Conservation (phyloP, 192 early-diverging fungal genomes). For the Coemansia sp. region DNA sequence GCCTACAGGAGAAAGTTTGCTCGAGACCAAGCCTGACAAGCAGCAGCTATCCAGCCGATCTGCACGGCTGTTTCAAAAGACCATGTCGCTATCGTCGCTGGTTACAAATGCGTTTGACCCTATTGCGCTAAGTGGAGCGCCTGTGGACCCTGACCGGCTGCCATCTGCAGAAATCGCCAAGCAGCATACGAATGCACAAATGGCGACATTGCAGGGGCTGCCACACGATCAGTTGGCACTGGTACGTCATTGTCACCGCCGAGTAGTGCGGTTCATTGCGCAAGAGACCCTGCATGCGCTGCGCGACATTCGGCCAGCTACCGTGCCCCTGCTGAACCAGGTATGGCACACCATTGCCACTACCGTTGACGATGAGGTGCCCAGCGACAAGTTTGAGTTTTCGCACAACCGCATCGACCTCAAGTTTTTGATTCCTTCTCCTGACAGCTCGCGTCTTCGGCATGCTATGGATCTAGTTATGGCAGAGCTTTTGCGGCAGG, state of each 20-base stretch:
- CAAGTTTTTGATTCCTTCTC: conserved; percentile 29
- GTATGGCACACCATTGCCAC: conserved; percentile 54
- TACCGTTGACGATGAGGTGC: conserved; percentile 49
- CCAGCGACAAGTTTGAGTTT: conserved; percentile 43
- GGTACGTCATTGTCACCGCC: conserved; percentile 44
- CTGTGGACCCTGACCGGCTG: conserved; percentile 11
- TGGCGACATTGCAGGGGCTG: conserved; percentile 42
- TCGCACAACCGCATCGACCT: conserved; percentile 43
- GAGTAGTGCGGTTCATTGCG: conserved; percentile 45
- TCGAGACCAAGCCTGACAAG: conserved; percentile 33
- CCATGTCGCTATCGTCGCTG: conserved; percentile 49
- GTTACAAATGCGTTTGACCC: conserved; percentile 28
- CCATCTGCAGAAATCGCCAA: conserved; percentile 43
- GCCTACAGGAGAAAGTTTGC: not conserved
- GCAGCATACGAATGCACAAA: conserved; percentile 35
- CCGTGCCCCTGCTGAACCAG: conserved; percentile 39
- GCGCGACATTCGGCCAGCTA: conserved; percentile 46
- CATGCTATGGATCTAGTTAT: conserved; percentile 41
- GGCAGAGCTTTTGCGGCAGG: conserved; percentile 38
- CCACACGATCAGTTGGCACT: conserved; percentile 47
- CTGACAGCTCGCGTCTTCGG: conserved; percentile 21
- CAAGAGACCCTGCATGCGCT: conserved; percentile 50
- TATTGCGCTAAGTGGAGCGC: conserved; percentile 1
- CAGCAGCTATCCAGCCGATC: conserved; percentile 31
- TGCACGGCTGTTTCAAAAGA: conserved; percentile 44